Percentiles rank a stretch among this genome's conserved stretches.
These are phyloP conservation scores for Syzygium aqueum DNA, from an alignment of 345 rosid species.

Conservation along the genomic window DNA sequence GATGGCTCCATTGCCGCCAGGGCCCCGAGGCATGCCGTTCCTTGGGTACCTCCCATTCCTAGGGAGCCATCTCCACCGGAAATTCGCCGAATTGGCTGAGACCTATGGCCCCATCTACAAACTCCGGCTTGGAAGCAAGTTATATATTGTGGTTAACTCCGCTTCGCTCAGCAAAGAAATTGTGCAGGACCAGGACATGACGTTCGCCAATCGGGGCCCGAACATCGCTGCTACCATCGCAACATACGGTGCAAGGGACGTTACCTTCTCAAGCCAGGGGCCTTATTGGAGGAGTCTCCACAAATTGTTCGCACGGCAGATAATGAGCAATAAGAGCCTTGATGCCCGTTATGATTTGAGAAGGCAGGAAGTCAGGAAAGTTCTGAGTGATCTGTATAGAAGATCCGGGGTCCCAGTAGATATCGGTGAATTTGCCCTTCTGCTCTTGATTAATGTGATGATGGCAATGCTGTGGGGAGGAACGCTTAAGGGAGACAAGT, in stretches of 20 bases:
- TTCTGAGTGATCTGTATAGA: background rate
- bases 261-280: conserved; percentile 12
- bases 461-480: conserved; percentile 34
- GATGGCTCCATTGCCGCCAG: too few species aligned
- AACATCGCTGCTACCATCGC: background rate
- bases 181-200: conserved; percentile 24
- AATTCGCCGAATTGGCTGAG: too few species aligned
- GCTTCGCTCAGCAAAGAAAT: conserved; percentile 20
- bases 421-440: conserved; percentile 14
- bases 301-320: conserved; percentile 16
- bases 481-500: conserved; percentile 7
- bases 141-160: conserved; percentile 19
- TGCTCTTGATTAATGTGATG: background rate
- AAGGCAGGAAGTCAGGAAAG: conserved; percentile 9
- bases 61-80: too few species aligned
- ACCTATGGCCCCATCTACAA: too few species aligned
- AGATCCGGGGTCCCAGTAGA: conserved; percentile 8
- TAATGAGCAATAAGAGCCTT: conserved; percentile 20
- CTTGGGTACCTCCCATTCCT: too few species aligned
- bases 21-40: too few species aligned
- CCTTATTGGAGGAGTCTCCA: conserved; percentile 18
- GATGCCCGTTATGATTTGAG: conserved; percentile 19
- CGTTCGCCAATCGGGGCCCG: conserved; percentile 22
- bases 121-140: too few species aligned
- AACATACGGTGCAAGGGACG: conserved; percentile 20